Conservation (phyloP, 75 land plant species). For the Sequoiadendron giganteum region DNA sequence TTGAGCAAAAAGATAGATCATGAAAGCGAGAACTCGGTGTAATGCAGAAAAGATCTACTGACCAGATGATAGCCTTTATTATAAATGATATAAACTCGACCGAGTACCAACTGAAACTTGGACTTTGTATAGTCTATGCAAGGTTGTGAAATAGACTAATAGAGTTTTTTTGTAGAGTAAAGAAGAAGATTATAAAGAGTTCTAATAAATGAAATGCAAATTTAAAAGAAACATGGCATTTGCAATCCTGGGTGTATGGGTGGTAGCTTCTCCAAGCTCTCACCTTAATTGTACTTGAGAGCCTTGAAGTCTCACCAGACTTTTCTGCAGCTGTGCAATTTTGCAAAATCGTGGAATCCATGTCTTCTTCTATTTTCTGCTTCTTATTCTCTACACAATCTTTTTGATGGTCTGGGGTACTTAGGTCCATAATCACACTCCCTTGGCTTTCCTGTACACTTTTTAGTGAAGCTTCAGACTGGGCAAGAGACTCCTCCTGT, state of each 20-base stretch:
- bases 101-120: neutral
- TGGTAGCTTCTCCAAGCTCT: neutral
- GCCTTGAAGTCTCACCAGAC: neutral
- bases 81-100: neutral
- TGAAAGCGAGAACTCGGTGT: neutral
- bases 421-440: neutral
- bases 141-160: constrained; percentile 8
- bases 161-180: neutral
- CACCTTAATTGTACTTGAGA: constrained; percentile 4
- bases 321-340: neutral
- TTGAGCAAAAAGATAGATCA: neutral
- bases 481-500: neutral
- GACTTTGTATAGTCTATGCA: neutral
- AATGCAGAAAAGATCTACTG: neutral
- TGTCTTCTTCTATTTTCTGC: neutral
- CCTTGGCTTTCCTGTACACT: neutral
- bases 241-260: neutral
- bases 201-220: neutral
- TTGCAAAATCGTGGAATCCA: neutral
- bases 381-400: neutral
- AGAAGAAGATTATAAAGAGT: neutral
- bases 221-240: neutral
- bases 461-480: neutral
- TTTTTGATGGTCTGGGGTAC: neutral
- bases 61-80: neutral